Evolutionary conservation across 2,329 filamentous ascomycete genomes (phyloP).

Genomic region (Fusarium odoratissimum): DNA sequence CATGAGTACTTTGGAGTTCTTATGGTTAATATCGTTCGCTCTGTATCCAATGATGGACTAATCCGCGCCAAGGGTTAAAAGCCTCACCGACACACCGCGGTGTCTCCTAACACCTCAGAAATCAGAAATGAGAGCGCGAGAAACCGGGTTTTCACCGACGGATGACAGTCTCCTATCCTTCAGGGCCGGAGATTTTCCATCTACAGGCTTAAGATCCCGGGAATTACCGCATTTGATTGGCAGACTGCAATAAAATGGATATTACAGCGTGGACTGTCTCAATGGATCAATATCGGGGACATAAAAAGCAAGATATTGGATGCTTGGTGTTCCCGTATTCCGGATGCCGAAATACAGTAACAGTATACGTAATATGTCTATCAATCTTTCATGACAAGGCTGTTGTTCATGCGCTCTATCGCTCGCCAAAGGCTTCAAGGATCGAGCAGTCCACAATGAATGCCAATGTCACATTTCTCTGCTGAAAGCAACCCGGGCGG

Average conservation of each 20-base stretch:
- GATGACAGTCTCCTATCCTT: neutral
- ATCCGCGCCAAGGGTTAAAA: neutral
- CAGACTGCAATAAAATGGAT: constrained; percentile 8
- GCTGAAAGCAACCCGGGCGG: constrained; percentile 18
- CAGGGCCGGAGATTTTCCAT: constrained; percentile 13
- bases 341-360: constrained; percentile 24
- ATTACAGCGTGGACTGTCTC: constrained; percentile 15
- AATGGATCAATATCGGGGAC: constrained; percentile 25
- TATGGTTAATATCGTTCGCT: neutral
- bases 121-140: constrained; percentile 24
- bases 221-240: constrained; percentile 7
- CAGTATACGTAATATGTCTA: neutral
- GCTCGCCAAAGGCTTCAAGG: neutral
- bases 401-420: neutral
- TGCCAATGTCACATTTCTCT: constrained; percentile 8
- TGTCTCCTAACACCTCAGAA: neutral
- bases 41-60: constrained; percentile 7
- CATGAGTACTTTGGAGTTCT: neutral
- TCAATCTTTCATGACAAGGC: constrained; percentile 15
- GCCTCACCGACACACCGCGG: constrained; percentile 35
- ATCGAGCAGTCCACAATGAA: constrained; percentile 19
- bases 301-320: constrained; percentile 1
- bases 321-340: constrained; percentile 29
- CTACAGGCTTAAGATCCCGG: constrained; percentile 5
- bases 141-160: constrained; percentile 37